These are phyloP conservation scores for Plicaturopsis crispa DNA, from an alignment of 768 basidiomycete species.

Conservation along the genomic window DNA sequence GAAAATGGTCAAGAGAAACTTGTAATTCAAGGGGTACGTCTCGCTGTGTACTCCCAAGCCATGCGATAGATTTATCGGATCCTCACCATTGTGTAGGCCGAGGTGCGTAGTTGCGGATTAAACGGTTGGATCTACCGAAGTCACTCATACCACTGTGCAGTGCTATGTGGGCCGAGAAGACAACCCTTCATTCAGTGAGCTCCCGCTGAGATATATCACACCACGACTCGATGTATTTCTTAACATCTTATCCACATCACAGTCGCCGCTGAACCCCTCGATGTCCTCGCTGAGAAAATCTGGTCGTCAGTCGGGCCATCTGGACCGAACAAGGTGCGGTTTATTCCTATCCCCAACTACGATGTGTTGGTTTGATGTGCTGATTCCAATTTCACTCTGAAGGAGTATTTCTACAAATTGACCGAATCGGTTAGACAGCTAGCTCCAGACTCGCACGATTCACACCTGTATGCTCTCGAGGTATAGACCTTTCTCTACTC, in stretches of 20 bases:
- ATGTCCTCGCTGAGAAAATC: constrained; percentile 59
- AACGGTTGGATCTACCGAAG: neutral
- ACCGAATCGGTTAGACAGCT: constrained; percentile 66
- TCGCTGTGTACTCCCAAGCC: neutral
- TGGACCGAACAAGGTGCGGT: constrained; percentile 74
- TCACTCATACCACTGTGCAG: constrained; percentile 21
- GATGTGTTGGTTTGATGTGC: neutral
- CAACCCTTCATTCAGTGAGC: constrained; percentile 75
- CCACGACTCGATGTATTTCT: neutral
- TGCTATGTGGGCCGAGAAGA: constrained; percentile 85
- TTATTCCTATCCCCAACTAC: too few relatives aligned
- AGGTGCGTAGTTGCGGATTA: constrained; percentile 26
- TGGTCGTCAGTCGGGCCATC: constrained; percentile 79
- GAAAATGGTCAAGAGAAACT: constrained; percentile 42
- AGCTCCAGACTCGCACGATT: constrained; percentile 66
- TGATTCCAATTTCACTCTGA: neutral
- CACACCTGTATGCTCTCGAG: constrained; percentile 73
- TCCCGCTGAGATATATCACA: neutral
- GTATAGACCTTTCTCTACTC: constrained; percentile 25
- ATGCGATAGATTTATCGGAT: neutral
- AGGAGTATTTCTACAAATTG: constrained; percentile 87
- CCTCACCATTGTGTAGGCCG: constrained; percentile 31
- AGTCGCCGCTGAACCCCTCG: constrained; percentile 85
- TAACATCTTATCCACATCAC: neutral
- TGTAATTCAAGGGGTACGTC: constrained; percentile 45